phyloP scores from a whole-genome alignment of 177 flowering plant species.

The Vitis hybrid region DNA sequence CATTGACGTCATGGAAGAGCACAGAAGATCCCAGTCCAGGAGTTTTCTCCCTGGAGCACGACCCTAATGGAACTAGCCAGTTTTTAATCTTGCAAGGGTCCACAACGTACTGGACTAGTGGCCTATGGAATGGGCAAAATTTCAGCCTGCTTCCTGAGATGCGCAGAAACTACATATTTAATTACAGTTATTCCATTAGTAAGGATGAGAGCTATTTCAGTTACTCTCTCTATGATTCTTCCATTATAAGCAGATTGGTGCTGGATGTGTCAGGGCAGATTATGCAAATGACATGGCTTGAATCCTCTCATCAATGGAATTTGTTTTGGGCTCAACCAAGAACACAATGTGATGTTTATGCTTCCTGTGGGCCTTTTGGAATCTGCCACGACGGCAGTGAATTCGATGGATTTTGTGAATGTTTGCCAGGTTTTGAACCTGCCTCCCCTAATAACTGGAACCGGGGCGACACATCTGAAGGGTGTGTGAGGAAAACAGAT shows the following conservation, averaged over 20 bases:
- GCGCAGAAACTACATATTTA: slow-evolving; percentile 28
- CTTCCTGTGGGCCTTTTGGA: slow-evolving; percentile 29
- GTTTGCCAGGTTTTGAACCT: too few species aligned
- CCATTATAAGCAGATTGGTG: slow-evolving; percentile 20
- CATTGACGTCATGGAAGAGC: slow-evolving; percentile 45
- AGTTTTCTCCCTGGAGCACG: slow-evolving; percentile 29
- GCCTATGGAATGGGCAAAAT: slow-evolving; percentile 10
- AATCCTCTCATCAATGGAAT: slow-evolving; percentile 19
- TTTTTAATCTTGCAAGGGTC: neutral
- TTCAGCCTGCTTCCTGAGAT: slow-evolving; percentile 41
- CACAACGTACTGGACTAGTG: slow-evolving; percentile 44
- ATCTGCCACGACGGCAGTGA: too few species aligned
- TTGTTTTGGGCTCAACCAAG: slow-evolving; percentile 42
- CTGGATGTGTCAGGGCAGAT: slow-evolving; percentile 40
- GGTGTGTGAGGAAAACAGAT: neutral
- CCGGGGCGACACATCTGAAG: neutral
- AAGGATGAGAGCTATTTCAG: slow-evolving; percentile 39
- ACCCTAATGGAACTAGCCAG: slow-evolving; percentile 24
- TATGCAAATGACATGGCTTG: slow-evolving; percentile 28
- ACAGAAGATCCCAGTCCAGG: slow-evolving; percentile 48
- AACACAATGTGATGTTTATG: slow-evolving; percentile 21
- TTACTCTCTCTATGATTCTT: slow-evolving; percentile 20
- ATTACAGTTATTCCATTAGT: slow-evolving; percentile 28
- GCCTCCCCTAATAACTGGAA: slow-evolving; percentile 5
- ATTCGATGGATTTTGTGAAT: too few species aligned